A percentile compares a stretch with the other conserved stretches of the same genome.
These are phyloP conservation scores for Metarhizium sp. DNA, from an alignment of 2,329 filamentous ascomycete species.

Conservation along the genomic window DNA sequence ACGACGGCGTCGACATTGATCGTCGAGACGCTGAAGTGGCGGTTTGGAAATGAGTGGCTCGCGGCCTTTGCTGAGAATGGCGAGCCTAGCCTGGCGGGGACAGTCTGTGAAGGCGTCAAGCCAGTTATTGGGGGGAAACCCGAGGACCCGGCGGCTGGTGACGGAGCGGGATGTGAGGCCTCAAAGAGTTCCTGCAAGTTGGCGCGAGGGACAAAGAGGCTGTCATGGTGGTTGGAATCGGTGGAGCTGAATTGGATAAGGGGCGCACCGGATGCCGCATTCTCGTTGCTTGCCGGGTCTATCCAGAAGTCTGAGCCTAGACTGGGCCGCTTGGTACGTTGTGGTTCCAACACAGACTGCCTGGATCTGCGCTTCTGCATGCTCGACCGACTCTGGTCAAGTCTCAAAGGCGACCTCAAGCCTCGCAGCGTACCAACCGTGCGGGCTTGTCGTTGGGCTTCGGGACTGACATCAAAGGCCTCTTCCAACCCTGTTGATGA, in stretches of 20 bases:
- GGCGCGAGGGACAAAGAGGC: conserved; percentile 30
- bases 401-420: conserved; percentile 43
- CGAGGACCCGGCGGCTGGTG: neutral
- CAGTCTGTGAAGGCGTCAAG: conserved; percentile 19
- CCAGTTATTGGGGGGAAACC: conserved; percentile 3
- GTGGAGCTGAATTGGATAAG: conserved; percentile 26
- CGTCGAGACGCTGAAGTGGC: conserved; percentile 36
- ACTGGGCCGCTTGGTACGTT: conserved; percentile 42
- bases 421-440: conserved; percentile 40
- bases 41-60: conserved; percentile 53
- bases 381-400: conserved; percentile 39
- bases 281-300: conserved; percentile 27
- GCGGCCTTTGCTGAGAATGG: conserved; percentile 42
- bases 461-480: conserved; percentile 21
- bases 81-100: conserved; percentile 45
- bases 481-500: conserved; percentile 41
- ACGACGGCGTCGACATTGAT: conserved; percentile 35
- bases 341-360: conserved; percentile 36
- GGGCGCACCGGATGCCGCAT: conserved; percentile 11
- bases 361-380: conserved; percentile 47
- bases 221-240: conserved; percentile 22
- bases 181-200: conserved; percentile 33
- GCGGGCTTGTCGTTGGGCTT: conserved; percentile 33
- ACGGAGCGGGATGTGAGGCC: conserved; percentile 14
- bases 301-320: conserved; percentile 45